Conservation (phyloP, 257 asterid genomes). For the Ilex asprella region DNA sequence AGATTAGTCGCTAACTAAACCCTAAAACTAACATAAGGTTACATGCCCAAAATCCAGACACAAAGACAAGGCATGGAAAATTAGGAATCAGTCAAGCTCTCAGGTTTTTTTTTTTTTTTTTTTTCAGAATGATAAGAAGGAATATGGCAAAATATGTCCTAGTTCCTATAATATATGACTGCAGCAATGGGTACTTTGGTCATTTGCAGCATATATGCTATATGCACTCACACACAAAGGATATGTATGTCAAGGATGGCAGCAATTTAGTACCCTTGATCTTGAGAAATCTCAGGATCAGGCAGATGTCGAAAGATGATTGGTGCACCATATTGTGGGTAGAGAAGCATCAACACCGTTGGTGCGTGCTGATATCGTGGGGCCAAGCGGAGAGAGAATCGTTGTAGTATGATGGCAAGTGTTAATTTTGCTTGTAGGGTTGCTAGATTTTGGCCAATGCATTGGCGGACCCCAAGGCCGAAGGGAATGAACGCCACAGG, state of each 20-base stretch:
- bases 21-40: constrained; percentile 15
- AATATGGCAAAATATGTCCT: constrained; percentile 16
- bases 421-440: constrained; percentile 36
- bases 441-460: constrained; percentile 40
- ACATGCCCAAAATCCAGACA: constrained; percentile 22
- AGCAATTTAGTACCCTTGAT: constrained; percentile 9
- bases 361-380: constrained; percentile 43
- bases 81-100: background rate
- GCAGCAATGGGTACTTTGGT: background rate
- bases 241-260: background rate
- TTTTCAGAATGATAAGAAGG: background rate
- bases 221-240: constrained; percentile 21
- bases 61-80: constrained; percentile 13
- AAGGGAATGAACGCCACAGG: constrained; percentile 36
- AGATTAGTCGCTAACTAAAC: constrained; percentile 15
- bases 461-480: constrained; percentile 40
- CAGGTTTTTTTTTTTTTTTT: background rate
- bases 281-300: constrained; percentile 7
- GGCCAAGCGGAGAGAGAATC: constrained; percentile 25
- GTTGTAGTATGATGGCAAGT: constrained; percentile 31
- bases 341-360: constrained; percentile 38
- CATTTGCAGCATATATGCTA: constrained; percentile 1
- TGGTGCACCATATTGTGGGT: constrained; percentile 47
- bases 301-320: constrained; percentile 26
- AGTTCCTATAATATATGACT: constrained; percentile 11